These are phyloP conservation scores for Talaromyces nanjingensis DNA, from an alignment of 495 filamentous ascomycete species.

Conservation along the genomic window DNA sequence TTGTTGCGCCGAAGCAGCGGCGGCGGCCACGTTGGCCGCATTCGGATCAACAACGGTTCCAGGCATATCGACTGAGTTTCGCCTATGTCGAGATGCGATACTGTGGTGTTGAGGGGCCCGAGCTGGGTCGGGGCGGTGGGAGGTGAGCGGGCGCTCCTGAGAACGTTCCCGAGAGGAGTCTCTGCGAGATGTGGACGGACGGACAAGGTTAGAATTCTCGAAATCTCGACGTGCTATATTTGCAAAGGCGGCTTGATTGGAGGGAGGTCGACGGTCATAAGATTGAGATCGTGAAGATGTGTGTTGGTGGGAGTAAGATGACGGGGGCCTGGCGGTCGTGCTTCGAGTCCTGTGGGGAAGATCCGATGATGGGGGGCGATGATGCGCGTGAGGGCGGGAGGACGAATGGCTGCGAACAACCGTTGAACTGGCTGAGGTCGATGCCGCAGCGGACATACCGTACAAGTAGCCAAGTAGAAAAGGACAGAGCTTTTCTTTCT, in stretches of 20 bases:
- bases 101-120: conserved; percentile 37
- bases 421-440: conserved; percentile 35
- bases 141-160: conserved; percentile 38
- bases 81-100: conserved; percentile 37
- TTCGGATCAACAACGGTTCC: conserved; percentile 32
- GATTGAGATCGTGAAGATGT: conserved; percentile 39
- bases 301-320: conserved; percentile 15
- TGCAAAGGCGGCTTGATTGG: conserved; percentile 45
- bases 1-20: conserved; percentile 28
- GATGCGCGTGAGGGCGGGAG: conserved; percentile 36
- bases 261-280: conserved; percentile 41
- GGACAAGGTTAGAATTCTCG: conserved; percentile 47
- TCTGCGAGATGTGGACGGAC: conserved; percentile 42
- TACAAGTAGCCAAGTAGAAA: not conserved
- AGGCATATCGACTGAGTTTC: conserved; percentile 52
- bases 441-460: conserved; percentile 46
- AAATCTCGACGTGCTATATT: conserved; percentile 51
- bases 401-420: conserved; percentile 50
- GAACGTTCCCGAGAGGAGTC: conserved; percentile 47
- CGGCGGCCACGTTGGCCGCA: conserved; percentile 33
- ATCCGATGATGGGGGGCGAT: conserved; percentile 35
- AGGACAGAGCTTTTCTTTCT: not conserved
- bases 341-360: conserved; percentile 52
- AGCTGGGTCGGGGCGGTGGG: conserved; percentile 44
- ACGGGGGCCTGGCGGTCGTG: conserved; percentile 38